Evolutionary conservation across 768 basidiomycete species (phyloP).

Genomic region (Suillus lakei): DNA sequence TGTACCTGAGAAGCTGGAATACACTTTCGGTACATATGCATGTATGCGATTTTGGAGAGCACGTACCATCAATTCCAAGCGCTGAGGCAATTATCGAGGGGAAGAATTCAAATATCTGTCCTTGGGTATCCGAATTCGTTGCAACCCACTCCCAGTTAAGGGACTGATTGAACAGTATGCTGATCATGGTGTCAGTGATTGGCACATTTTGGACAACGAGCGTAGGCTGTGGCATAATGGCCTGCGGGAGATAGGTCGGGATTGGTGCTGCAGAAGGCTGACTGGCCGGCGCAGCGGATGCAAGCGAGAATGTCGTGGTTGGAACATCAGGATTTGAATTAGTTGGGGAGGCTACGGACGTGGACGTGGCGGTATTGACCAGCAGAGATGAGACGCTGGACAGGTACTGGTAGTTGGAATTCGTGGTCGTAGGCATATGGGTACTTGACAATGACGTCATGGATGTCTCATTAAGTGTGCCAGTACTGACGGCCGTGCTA

Average conservation of each 20-base stretch:
- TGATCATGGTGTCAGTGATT: conserved; percentile 55
- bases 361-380: conserved; percentile 24
- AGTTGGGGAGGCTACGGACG: conserved; percentile 27
- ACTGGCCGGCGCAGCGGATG: conserved; percentile 25
- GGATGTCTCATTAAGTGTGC: conserved; percentile 7
- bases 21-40: conserved; percentile 38
- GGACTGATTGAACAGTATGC: conserved; percentile 60
- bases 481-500: conserved; percentile 17
- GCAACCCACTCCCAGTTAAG: conserved; percentile 79
- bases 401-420: conserved; percentile 39
- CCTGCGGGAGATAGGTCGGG: conserved; percentile 62
- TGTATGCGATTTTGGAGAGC: conserved; percentile 1
- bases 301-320: conserved; percentile 32
- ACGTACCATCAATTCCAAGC: conserved; percentile 48
- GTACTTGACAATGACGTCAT: conserved; percentile 19
- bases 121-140: conserved; percentile 55
- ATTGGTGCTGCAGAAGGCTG: conserved; percentile 42
- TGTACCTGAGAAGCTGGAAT: conserved; percentile 40
- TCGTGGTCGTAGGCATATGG: conserved; percentile 22
- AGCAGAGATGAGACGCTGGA: conserved; percentile 40
- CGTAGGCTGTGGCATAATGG: conserved; percentile 53
- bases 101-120: conserved; percentile 78
- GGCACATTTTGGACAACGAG: conserved; percentile 35
- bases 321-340: conserved; percentile 45
- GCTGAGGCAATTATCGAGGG: conserved; percentile 56